These are phyloP conservation scores for Circinella minor DNA, from an alignment of 371 early-diverging fungal genomes.

Conservation along the genomic window DNA sequence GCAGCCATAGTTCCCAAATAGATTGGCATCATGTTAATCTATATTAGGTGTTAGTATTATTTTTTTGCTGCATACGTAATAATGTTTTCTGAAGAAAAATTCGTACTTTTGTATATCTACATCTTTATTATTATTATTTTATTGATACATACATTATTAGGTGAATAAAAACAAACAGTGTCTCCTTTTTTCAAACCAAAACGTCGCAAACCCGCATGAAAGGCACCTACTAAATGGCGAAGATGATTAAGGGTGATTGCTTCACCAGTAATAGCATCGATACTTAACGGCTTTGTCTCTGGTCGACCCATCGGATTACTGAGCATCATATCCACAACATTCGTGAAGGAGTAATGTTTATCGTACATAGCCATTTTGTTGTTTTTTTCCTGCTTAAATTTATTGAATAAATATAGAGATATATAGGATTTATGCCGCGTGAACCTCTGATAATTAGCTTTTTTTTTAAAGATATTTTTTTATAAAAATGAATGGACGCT, in stretches of 20 bases:
- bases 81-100: too few relatives aligned
- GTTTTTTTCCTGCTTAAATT: too few relatives aligned
- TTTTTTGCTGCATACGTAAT: not conserved
- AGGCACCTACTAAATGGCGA: not conserved
- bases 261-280: slow-evolving; percentile 25
- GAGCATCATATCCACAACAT: slow-evolving; percentile 14
- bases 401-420: not conserved
- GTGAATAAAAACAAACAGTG: slow-evolving; percentile 18
- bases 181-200: slow-evolving; percentile 26
- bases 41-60: not conserved
- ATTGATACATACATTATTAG: slow-evolving; percentile 21
- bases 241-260: slow-evolving; percentile 15
- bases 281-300: slow-evolving; percentile 11
- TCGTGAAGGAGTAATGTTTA: slow-evolving; percentile 11
- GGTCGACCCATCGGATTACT: slow-evolving; percentile 12
- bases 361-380: not conserved
- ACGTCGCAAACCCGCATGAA: slow-evolving; percentile 20
- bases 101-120: not conserved
- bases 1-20: slow-evolving; percentile 26
- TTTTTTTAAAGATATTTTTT: not conserved
- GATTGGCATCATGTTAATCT: slow-evolving; percentile 30
- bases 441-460: not conserved
- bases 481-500: not conserved
- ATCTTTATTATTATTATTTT: not conserved
- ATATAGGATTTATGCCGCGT: not conserved